These are phyloP conservation scores for Zasmidium angulare DNA, from an alignment of 2,329 filamentous ascomycete genomes.

Conservation along the genomic window DNA sequence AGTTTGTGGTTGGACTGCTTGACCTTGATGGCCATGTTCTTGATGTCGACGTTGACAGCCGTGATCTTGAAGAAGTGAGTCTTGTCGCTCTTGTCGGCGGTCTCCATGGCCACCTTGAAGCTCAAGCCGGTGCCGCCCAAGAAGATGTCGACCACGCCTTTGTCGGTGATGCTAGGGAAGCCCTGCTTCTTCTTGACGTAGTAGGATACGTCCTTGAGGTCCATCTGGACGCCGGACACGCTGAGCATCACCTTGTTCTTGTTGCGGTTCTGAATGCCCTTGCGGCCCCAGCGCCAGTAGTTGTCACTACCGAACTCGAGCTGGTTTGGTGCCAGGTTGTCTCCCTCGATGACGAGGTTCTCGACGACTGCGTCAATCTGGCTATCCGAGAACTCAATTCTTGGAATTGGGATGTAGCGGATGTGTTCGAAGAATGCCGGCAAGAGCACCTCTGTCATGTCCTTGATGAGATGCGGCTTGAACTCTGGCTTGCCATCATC, in stretches of 20 bases:
- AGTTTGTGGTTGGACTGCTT: slow-evolving; percentile 95
- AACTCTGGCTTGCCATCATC: slow-evolving; percentile 80
- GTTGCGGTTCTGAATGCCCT: slow-evolving; percentile 76
- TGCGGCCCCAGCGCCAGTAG: slow-evolving; percentile 92
- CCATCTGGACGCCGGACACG: slow-evolving; percentile 87
- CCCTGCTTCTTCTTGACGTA: slow-evolving; percentile 94
- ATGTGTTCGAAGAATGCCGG: slow-evolving; percentile 79
- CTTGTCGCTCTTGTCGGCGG: slow-evolving; percentile 68
- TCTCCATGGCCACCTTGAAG: slow-evolving; percentile 71
- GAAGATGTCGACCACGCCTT: slow-evolving; percentile 83
- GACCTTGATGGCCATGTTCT: slow-evolving; percentile 66
- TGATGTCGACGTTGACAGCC: slow-evolving; percentile 53
- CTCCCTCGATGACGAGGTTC: slow-evolving; percentile 91
- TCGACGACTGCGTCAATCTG: slow-evolving; percentile 87
- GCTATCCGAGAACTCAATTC: slow-evolving; percentile 86
- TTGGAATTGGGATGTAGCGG: slow-evolving; percentile 87
- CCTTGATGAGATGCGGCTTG: slow-evolving; percentile 90
- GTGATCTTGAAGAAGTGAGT: slow-evolving; percentile 94
- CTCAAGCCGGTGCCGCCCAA: slow-evolving; percentile 84
- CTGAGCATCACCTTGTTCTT: slow-evolving; percentile 84
- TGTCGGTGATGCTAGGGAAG: slow-evolving; percentile 84
- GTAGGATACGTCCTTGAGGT: slow-evolving; percentile 84
- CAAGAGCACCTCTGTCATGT: slow-evolving; percentile 81
- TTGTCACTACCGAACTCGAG: slow-evolving; percentile 88
- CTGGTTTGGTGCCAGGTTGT: slow-evolving; percentile 94